A percentile compares a stretch with the other conserved stretches of the same genome.
phyloP scores from a whole-genome alignment of 768 basidiomycete species.

The Lactarius tabidus region DNA sequence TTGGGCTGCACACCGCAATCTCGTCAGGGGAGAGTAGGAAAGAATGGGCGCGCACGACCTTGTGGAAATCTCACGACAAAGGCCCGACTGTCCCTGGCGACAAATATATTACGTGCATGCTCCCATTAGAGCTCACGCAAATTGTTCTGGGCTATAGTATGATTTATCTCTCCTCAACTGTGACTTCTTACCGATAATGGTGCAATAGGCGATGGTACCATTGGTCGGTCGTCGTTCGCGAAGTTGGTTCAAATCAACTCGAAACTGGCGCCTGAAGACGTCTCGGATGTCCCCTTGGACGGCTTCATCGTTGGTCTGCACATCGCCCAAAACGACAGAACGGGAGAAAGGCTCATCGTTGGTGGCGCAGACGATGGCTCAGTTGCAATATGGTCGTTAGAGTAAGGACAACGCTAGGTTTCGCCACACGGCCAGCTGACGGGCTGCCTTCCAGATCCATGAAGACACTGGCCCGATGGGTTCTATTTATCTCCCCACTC shows the following conservation, averaged over 20 bases:
- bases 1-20: not conserved
- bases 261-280: constrained; percentile 32
- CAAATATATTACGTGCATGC: constrained; percentile 26
- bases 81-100: not conserved
- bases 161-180: not conserved
- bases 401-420: constrained; percentile 39
- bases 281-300: constrained; percentile 45
- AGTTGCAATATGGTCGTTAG: constrained; percentile 65
- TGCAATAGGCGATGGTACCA: constrained; percentile 31
- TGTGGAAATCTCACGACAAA: constrained; percentile 30
- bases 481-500: constrained; percentile 66
- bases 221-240: constrained; percentile 31
- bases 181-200: not conserved
- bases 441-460: constrained; percentile 45
- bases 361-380: constrained; percentile 80
- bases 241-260: constrained; percentile 24
- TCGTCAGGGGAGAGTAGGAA: constrained; percentile 5
- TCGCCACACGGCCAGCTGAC: not conserved
- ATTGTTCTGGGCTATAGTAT: constrained; percentile 60
- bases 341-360: constrained; percentile 58
- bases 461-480: constrained; percentile 65
- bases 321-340: constrained; percentile 52
- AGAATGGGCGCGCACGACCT: constrained; percentile 24
- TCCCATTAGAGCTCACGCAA: constrained; percentile 52
- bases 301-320: constrained; percentile 51